Evolutionary conservation across 2,329 filamentous ascomycete species (phyloP).

Genomic region (Erysiphe neolycopersici): DNA sequence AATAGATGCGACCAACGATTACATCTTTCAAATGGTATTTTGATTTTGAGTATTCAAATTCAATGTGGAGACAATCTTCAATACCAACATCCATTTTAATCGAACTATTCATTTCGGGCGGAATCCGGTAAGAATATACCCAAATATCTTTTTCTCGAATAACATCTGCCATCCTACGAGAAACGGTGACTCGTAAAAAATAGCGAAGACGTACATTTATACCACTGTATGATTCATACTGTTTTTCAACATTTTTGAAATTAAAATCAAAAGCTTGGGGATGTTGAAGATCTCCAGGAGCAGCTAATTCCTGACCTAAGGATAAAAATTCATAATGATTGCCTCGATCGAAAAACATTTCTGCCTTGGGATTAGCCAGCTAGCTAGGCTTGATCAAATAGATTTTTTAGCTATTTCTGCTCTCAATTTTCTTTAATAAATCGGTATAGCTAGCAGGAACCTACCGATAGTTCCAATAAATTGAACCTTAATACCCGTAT

Average conservation of each 20-base stretch:
- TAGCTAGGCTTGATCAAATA: not conserved
- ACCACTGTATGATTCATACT: conserved; percentile 98
- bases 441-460: conserved; percentile 5
- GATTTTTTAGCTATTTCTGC: too few relatives aligned
- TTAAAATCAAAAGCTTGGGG: conserved; percentile 98
- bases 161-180: conserved; percentile 88
- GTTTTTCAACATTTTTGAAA: conserved; percentile 99
- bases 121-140: conserved; percentile 97
- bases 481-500: conserved; percentile 97
- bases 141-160: conserved; percentile 98
- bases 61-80: conserved; percentile 95
- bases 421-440: too few relatives aligned
- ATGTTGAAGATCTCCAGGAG: conserved; percentile 91
- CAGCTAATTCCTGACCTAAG: conserved; percentile 84
- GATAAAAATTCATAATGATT: conserved; percentile 99
- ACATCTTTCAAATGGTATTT: conserved; percentile 99
- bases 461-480: conserved; percentile 95
- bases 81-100: conserved; percentile 99
- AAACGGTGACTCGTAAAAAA: conserved; percentile 92
- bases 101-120: conserved; percentile 88
- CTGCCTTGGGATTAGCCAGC: conserved; percentile 20
- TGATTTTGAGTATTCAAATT: conserved; percentile 98
- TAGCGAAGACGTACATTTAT: conserved; percentile 99
- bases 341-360: conserved; percentile 99
- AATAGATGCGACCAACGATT: conserved; percentile 96